Evolutionary conservation across 2,329 filamentous ascomycete genomes (phyloP).

Genomic region (Fusarium sororula): DNA sequence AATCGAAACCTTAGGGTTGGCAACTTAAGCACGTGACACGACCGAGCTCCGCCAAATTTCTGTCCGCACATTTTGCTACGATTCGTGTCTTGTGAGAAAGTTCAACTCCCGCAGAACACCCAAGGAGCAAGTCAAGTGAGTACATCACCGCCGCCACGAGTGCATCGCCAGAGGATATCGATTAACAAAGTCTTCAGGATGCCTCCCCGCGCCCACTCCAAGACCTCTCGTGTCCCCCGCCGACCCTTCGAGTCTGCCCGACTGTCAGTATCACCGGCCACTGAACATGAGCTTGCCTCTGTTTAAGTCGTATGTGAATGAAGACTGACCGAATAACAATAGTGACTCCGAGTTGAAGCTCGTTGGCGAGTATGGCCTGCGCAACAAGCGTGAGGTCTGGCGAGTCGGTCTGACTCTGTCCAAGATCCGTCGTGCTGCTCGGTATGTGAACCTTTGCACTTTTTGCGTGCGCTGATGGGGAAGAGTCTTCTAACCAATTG

Average conservation of each 20-base stretch:
- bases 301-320: conserved; percentile 87
- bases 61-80: conserved; percentile 47
- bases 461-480: not conserved
- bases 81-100: conserved; percentile 40
- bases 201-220: conserved; percentile 79
- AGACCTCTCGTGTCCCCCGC: conserved; percentile 99
- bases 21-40: conserved; percentile 47
- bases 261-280: conserved; percentile 98
- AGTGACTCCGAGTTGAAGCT: conserved; percentile 99
- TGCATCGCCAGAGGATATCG: conserved; percentile 19
- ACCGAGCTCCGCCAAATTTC: conserved; percentile 42
- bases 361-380: conserved; percentile 99
- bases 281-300: conserved; percentile 98
- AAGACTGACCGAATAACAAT: conserved; percentile 72
- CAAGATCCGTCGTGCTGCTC: conserved; percentile 99
- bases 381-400: conserved; percentile 99
- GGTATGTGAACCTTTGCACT: conserved; percentile 64
- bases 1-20: conserved; percentile 46
- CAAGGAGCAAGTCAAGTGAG: conserved; percentile 54
- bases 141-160: conserved; percentile 21
- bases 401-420: conserved; percentile 99
- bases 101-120: conserved; percentile 49
- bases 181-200: conserved; percentile 49
- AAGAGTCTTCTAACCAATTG: conserved; percentile 36
- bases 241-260: conserved; percentile 99